Base-by-base conservation (phyloP, 1,284 basidiomycete genomes). In the Papiliotrema terrestris region DNA sequence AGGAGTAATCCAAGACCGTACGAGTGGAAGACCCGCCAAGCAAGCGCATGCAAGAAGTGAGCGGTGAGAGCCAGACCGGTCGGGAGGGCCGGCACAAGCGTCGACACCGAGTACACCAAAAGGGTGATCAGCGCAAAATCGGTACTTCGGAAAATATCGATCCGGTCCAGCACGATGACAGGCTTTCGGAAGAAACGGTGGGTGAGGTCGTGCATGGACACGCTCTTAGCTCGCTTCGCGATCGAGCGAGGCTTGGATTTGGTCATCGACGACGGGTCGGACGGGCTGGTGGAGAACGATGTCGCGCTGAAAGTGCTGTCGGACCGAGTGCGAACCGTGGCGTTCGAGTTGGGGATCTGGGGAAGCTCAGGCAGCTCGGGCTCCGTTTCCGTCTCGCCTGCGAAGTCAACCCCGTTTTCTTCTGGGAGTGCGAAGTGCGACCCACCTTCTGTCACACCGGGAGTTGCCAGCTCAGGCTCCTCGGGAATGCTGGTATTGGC, bases 121-220 rank as follows among this genome's bases (percentile, higher is more conserved):
- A 83, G 70, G 14, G 89, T 71, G 37, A 85, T 75, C 41, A 88
- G 80, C 59, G 86, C 82, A 60, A 87, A 81, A 74, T 90, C 88
- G 49, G 81, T 81, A 19, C 85, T 81, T 22, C 87, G 86, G 68
- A 97, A 82, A 8, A 89, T 67, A 73, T 98, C 95, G 23, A 96
- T 68, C 70, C 96, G 91, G 45, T 82, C 81, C 54, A 96, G 78
- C 23, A 92, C 81, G 15, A 98, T 83, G 1, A 85, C 82, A 67
- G 98, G 95, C 60, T 91, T 85, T 58, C 89, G 81, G 81, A 98
- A 98, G 76, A 93, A 97, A 63, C 85, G 84, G 74, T 91, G 86
- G 62, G 92, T 80, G 35, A 98, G 79, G 70, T 98, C 95, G 74
- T 97, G 93, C 63, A 92, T 86, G 2, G 89, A 86, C 5, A 84